Conservation (phyloP, 768 basidiomycete genomes). For the Mycena vulgaris region DNA sequence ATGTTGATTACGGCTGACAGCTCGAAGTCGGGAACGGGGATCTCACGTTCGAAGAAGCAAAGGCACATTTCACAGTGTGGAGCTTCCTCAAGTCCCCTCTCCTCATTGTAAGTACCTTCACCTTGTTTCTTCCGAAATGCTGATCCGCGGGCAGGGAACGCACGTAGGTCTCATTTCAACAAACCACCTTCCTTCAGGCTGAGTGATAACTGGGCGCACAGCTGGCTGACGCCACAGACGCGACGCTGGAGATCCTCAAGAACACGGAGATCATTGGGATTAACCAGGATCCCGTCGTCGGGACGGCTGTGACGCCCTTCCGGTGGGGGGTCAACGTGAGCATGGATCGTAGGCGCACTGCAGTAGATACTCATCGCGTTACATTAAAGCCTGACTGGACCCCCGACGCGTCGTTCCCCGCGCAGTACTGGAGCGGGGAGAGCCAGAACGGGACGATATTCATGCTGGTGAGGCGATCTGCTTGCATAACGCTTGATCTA, state of each 20-base stretch:
- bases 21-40: conserved; percentile 77
- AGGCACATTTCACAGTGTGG: conserved; percentile 83
- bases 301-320: conserved; percentile 75
- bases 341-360: not conserved
- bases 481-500: too few species aligned
- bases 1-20: conserved; percentile 46
- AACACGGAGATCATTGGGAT: conserved; percentile 79
- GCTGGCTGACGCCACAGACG: conserved; percentile 64
- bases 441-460: conserved; percentile 76
- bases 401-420: conserved; percentile 64
- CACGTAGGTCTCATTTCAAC: conserved; percentile 43
- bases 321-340: conserved; percentile 79
- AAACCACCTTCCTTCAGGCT: not conserved
- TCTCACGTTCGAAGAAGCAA: conserved; percentile 73
- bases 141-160: conserved; percentile 47
- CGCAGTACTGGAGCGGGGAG: conserved; percentile 81
- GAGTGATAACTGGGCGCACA: conserved; percentile 41
- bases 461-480: too few species aligned
- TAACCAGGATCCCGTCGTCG: conserved; percentile 76
- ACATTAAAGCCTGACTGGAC: conserved; percentile 60
- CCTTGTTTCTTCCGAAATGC: not conserved
- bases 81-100: conserved; percentile 80
- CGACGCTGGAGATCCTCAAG: conserved; percentile 69
- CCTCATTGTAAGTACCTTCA: conserved; percentile 57
- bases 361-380: not conserved